Evolutionary conservation across 2,329 filamentous ascomycete species (phyloP), one percentile per base, ranked within the genome.

Genomic region (Colletotrichum filicis): DNA sequence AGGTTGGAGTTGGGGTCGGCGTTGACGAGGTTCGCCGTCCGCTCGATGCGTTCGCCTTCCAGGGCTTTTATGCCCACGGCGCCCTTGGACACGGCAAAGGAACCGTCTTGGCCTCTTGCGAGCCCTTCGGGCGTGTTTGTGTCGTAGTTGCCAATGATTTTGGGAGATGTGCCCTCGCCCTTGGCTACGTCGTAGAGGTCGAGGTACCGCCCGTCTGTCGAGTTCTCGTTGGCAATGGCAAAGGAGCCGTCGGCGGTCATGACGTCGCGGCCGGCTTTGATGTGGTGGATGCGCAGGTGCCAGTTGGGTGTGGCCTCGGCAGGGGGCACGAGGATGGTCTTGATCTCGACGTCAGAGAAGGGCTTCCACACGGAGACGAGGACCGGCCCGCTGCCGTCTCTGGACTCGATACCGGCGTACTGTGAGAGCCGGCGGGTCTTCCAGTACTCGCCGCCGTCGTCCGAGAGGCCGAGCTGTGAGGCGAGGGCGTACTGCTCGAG

Each of bases 1-100:
- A 95, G 83, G 81, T 95, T 95, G 60, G 92, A 93, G 83, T 95
- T 95, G 7, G 93, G 93, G 79, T 95, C 94, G 12, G 93, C 92
- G 70, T 94, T 91, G 60, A 95, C 90, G 30, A 94, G 85, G 79
- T 88, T 91, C 3, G 93, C 93, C 66, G 81, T 82, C 24, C 92
- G 85, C 16, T 79, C 82, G 8, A 83, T 84, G 9, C 7, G 16
- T 6, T 79, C 83, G 1, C 85, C 85, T 78, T 85, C 93, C 68
- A 87, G 83, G 75, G 82, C 91, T 79, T 76, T 89, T 85, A 88
- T 93, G 79, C 83, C 89, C 73, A 87, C 89, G 75, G 81, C 89
- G 68, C 85, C 92, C 85, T 80, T 85, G 2, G 86, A 89, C 26
- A 88, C 90, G 12, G 86, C 89, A 75, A 90, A 91, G 5, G 87